Evolutionary conservation across 2,329 filamentous ascomycete genomes (phyloP).

Genomic region (Microsporum ferrugineum): DNA sequence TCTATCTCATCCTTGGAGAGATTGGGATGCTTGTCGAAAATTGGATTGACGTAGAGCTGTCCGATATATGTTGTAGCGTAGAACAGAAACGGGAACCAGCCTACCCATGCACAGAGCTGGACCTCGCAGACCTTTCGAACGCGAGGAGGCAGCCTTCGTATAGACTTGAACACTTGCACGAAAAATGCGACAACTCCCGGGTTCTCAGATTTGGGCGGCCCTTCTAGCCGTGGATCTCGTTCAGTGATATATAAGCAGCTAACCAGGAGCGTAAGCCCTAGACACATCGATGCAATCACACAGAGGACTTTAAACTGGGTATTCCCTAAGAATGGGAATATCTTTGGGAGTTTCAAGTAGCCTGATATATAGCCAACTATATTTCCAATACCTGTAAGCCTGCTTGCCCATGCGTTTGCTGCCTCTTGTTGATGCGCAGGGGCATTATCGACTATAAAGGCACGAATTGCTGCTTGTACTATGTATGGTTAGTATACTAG

Average conservation of each 20-base stretch:
- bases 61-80: conserved; percentile 92
- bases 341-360: conserved; percentile 63
- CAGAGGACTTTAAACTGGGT: conserved; percentile 92
- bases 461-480: conserved; percentile 83
- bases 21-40: conserved; percentile 62
- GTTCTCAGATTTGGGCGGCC: conserved; percentile 47
- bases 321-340: conserved; percentile 68
- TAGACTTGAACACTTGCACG: conserved; percentile 60
- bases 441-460: conserved; percentile 87
- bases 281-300: conserved; percentile 65
- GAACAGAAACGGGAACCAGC: conserved; percentile 91
- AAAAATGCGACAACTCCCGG: conserved; percentile 70
- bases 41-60: conserved; percentile 81
- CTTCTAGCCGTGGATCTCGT: conserved; percentile 65
- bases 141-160: conserved; percentile 67
- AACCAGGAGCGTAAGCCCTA: conserved; percentile 57
- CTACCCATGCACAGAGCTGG: conserved; percentile 82
- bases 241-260: conserved; percentile 62
- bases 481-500: conserved; percentile 9
- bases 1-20: conserved; percentile 68
- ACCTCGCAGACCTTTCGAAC: conserved; percentile 71
- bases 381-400: conserved; percentile 76
- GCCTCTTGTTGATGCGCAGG: conserved; percentile 87
- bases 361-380: conserved; percentile 84
- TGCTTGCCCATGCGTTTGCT: conserved; percentile 88